A percentile compares a stretch with the other conserved stretches of the same genome.
These are phyloP conservation scores for Pichia sp. DNA, from an alignment of 1,139 yeast genomes.

Conservation along the genomic window DNA sequence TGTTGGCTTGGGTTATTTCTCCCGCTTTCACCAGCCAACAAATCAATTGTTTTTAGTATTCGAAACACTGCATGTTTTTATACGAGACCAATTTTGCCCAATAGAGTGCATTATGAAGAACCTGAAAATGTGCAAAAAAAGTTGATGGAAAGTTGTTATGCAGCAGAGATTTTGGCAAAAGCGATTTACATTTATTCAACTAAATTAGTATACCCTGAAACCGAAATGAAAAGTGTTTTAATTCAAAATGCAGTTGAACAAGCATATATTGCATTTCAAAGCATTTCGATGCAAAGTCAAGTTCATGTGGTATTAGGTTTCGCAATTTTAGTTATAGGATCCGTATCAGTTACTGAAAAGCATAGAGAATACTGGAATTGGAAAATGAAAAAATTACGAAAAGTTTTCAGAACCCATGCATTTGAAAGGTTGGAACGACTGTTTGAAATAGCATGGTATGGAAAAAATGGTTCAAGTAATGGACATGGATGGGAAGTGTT, in stretches of 20 bases:
- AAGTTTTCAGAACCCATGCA: slow-evolving; percentile 12
- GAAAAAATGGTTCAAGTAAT: not conserved
- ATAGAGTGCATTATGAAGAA: slow-evolving; percentile 17
- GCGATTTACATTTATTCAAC: slow-evolving; percentile 21
- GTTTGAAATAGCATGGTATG: slow-evolving; percentile 17
- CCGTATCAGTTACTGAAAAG: slow-evolving; percentile 13
- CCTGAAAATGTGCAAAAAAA: slow-evolving; percentile 22
- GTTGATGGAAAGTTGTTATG: slow-evolving; percentile 25
- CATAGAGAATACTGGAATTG: slow-evolving; percentile 20
- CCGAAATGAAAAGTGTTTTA: slow-evolving; percentile 8
- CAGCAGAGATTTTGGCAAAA: slow-evolving; percentile 21
- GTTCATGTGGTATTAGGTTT: slow-evolving; percentile 19
- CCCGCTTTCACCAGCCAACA: too few relatives aligned
- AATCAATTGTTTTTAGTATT: too few relatives aligned
- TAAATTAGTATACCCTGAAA: slow-evolving; percentile 20
- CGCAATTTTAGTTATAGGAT: slow-evolving; percentile 22
- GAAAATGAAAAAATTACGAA: slow-evolving; percentile 19
- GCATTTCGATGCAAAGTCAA: slow-evolving; percentile 19
- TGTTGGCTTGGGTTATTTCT: slow-evolving; percentile 24
- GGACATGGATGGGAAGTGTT: slow-evolving; percentile 10
- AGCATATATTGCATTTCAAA: slow-evolving; percentile 16
- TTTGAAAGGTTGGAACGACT: slow-evolving; percentile 12
- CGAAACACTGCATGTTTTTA: slow-evolving; percentile 20
- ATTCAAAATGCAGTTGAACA: slow-evolving; percentile 15
- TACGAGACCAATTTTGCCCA: slow-evolving; percentile 23